Conservation (phyloP, 768 basidiomycete genomes). For the Boletus pseudo-olivaceus region DNA sequence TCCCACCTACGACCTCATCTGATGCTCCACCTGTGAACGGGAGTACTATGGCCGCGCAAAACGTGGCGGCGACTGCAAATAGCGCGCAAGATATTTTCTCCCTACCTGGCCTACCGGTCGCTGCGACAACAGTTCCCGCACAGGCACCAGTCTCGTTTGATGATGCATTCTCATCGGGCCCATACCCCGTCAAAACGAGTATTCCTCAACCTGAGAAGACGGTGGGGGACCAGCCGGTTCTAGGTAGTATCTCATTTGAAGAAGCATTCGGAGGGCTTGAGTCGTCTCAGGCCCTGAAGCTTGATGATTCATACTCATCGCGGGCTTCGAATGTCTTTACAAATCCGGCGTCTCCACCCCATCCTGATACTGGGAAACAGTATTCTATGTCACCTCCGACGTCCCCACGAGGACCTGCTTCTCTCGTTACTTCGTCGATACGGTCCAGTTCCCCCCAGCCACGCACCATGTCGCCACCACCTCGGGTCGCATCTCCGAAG, state of each 20-base stretch:
- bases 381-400: conserved; percentile 40
- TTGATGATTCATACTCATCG: conserved; percentile 38
- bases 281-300: conserved; percentile 36
- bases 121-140: conserved; percentile 14
- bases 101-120: conserved; percentile 4
- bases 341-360: conserved; percentile 18
- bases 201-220: conserved; percentile 17
- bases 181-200: conserved; percentile 2
- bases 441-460: conserved; percentile 42
- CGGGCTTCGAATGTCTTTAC: conserved; percentile 32
- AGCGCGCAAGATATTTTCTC: conserved; percentile 9
- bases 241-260: conserved; percentile 41
- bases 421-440: conserved; percentile 28
- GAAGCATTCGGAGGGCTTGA: conserved; percentile 53
- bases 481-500: conserved; percentile 53
- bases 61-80: conserved; percentile 4
- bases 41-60: conserved; percentile 9
- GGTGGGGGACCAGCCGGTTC: conserved; percentile 3
- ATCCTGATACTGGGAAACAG: conserved; percentile 24
- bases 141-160: conserved; percentile 40
- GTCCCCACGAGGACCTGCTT: conserved; percentile 36
- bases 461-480: conserved; percentile 44
- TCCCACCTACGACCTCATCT: conserved; percentile 27
- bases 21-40: conserved; percentile 26
- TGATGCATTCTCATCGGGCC: conserved; percentile 41